Evolutionary conservation across 257 asterid genomes (phyloP).

Genomic region (Hygrophila difformis): DNA sequence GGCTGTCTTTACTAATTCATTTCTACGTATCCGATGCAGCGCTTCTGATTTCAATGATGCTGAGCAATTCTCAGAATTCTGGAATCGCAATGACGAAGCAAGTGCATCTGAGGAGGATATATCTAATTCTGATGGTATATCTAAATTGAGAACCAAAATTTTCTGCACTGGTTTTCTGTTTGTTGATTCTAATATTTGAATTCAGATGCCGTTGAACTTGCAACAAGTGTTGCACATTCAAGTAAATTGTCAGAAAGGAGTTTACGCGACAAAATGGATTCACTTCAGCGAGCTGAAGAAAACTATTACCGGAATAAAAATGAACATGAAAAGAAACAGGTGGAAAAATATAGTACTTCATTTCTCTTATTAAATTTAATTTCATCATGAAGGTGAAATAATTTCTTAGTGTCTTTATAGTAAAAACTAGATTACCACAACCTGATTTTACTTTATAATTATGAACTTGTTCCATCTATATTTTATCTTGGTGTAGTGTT

Average conservation of each 20-base stretch:
- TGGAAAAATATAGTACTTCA: too few relatives aligned
- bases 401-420: too few relatives aligned
- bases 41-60: slow-evolving; percentile 30
- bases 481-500: too few relatives aligned
- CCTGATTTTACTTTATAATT: too few relatives aligned
- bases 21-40: slow-evolving; percentile 28
- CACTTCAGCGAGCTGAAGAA: slow-evolving; percentile 78
- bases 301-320: slow-evolving; percentile 44
- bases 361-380: too few relatives aligned
- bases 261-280: slow-evolving; percentile 47
- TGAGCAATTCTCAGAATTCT: slow-evolving; percentile 66
- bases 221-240: slow-evolving; percentile 31
- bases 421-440: too few relatives aligned
- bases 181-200: slow-evolving; percentile 9
- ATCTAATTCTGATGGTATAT: slow-evolving; percentile 87
- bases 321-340: slow-evolving; percentile 32
- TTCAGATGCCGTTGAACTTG: slow-evolving; percentile 51
- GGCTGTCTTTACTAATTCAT: slow-evolving; percentile 11
- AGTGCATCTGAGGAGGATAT: slow-evolving; percentile 85
- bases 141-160: slow-evolving; percentile 5
- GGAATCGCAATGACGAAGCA: slow-evolving; percentile 82
- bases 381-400: too few relatives aligned
- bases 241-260: slow-evolving; percentile 32
- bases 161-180: background rate
- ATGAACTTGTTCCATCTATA: too few relatives aligned